Conservation (phyloP, 2,329 filamentous ascomycete genomes). For the Penicillium freii region DNA sequence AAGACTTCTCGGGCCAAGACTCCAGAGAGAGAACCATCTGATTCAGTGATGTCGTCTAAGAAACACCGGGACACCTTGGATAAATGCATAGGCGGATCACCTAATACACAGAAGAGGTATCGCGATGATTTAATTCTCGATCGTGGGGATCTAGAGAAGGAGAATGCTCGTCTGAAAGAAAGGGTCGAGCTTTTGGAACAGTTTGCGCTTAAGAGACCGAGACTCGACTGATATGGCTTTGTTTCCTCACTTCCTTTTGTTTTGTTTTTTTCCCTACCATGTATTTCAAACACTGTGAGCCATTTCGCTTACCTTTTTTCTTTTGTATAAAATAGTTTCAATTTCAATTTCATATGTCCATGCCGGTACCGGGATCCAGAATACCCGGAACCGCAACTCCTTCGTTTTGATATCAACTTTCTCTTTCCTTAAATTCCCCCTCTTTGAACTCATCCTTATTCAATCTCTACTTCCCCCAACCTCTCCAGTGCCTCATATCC, state of each 20-base stretch:
- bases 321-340: background rate
- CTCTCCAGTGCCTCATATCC: background rate
- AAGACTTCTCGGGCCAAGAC: background rate
- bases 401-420: background rate
- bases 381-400: background rate
- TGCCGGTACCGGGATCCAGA: constrained; percentile 6
- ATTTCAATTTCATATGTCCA: background rate
- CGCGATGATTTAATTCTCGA: background rate
- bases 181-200: background rate
- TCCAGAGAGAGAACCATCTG: background rate
- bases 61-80: background rate
- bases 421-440: background rate
- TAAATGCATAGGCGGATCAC: background rate
- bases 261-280: background rate
- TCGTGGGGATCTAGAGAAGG: background rate
- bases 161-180: background rate
- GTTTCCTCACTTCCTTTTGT: background rate
- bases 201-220: background rate
- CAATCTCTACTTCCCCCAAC: background rate
- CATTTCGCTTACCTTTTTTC: background rate
- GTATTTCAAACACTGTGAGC: background rate
- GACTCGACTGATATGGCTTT: background rate
- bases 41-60: background rate
- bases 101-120: background rate
- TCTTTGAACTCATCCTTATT: background rate